Percentiles rank a stretch among this genome's conserved stretches.
Conservation (phyloP, 495 filamentous ascomycete species). For the Aspergillus sparsus region DNA sequence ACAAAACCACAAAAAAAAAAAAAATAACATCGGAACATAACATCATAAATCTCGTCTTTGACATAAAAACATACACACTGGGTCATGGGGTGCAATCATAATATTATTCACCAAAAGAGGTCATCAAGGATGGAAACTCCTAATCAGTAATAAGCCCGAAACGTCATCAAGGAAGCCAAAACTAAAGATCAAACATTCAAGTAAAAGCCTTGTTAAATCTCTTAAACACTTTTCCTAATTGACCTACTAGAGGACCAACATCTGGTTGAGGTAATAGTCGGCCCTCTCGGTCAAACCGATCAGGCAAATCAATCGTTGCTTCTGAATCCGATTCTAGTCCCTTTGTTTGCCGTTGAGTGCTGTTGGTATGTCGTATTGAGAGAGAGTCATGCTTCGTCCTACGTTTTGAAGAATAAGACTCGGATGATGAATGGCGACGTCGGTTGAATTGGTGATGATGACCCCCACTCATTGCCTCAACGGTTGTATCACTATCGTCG, state of each 20-base stretch:
- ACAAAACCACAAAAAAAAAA: not conserved
- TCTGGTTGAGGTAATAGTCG: conserved; percentile 42
- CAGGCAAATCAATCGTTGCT: conserved; percentile 58
- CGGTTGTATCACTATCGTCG: conserved; percentile 46
- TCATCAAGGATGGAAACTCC: not conserved
- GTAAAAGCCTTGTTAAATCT: conserved; percentile 33
- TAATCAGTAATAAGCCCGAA: conserved; percentile 1
- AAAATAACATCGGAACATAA: not conserved
- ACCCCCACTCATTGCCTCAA: conserved; percentile 29
- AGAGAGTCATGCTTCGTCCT: conserved; percentile 11
- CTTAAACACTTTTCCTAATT: conserved; percentile 41
- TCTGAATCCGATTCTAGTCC: conserved; percentile 41
- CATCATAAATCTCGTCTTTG: conserved; percentile 1
- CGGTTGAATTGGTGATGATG: conserved; percentile 24
- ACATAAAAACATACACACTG: not conserved
- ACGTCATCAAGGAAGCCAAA: conserved; percentile 12
- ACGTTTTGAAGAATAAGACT: conserved; percentile 23
- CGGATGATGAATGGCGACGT: conserved; percentile 34
- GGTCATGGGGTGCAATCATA: not conserved
- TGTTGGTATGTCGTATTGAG: not conserved
- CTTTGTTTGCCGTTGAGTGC: conserved; percentile 12
- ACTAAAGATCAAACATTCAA: conserved; percentile 16
- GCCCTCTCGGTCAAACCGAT: conserved; percentile 66
- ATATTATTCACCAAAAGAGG: not conserved
- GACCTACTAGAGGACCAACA: conserved; percentile 39